Conservation (phyloP, 495 filamentous ascomycete genomes). For the Penicillium arizonense region DNA sequence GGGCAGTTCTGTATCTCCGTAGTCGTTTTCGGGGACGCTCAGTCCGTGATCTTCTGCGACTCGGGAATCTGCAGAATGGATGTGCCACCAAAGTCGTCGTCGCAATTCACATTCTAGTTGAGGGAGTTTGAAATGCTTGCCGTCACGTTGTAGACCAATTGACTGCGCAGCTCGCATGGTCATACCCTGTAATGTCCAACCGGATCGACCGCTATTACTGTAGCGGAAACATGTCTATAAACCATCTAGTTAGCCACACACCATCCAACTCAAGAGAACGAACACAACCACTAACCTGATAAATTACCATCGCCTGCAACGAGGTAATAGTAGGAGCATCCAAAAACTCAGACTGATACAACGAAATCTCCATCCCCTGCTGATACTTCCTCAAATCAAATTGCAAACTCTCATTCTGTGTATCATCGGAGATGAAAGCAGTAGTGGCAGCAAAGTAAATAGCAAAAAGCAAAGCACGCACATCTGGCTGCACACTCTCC, state of each 20-base stretch:
- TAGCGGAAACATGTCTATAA: constrained; percentile 42
- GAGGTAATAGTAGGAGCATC: constrained; percentile 33
- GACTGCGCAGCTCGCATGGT: constrained; percentile 48
- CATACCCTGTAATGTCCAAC: constrained; percentile 44
- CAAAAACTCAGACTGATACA: constrained; percentile 28
- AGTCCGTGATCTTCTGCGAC: constrained; percentile 40
- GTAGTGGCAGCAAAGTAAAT: constrained; percentile 43
- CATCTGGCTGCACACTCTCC: constrained; percentile 27
- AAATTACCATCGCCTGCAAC: constrained; percentile 36
- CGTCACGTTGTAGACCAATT: constrained; percentile 49
- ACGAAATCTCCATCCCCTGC: constrained; percentile 28
- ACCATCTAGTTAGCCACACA: neutral
- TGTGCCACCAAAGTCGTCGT: constrained; percentile 43
- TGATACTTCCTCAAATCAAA: constrained; percentile 31
- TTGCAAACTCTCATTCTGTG: constrained; percentile 22
- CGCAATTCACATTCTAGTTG: constrained; percentile 43
- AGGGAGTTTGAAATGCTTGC: constrained; percentile 35
- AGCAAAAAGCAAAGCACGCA: constrained; percentile 42
- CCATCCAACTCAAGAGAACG: neutral
- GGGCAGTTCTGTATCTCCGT: constrained; percentile 26
- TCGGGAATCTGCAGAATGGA: constrained; percentile 32
- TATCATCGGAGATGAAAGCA: constrained; percentile 27
- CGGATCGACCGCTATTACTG: constrained; percentile 40
- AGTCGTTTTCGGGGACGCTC: constrained; percentile 18
- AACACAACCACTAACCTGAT: constrained; percentile 19